Conservation (phyloP, 371 early-diverging fungal species). For the Apophysomyces trapeziformis region DNA sequence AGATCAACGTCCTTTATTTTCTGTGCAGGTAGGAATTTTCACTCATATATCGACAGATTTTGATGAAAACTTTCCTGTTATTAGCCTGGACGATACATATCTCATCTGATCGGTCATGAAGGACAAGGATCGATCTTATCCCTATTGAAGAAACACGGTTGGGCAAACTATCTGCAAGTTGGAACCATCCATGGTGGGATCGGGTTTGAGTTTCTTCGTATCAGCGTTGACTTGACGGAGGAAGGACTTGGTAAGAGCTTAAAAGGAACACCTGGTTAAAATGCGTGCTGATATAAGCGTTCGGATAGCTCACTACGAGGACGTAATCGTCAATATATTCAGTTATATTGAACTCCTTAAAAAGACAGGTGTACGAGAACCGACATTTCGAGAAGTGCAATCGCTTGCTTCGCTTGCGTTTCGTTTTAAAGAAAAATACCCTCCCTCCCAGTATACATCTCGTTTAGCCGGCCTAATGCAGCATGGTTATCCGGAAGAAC, state of each 20-base stretch:
- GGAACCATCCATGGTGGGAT: slow-evolving; percentile 69
- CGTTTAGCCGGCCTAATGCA: slow-evolving; percentile 68
- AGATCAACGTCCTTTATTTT: slow-evolving; percentile 66
- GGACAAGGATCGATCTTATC: slow-evolving; percentile 88
- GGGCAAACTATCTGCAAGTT: slow-evolving; percentile 83
- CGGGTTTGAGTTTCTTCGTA: slow-evolving; percentile 82
- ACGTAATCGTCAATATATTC: slow-evolving; percentile 81
- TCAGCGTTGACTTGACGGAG: slow-evolving; percentile 83
- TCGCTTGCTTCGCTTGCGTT: slow-evolving; percentile 74
- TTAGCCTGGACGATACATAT: slow-evolving; percentile 73
- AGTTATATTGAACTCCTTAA: slow-evolving; percentile 86
- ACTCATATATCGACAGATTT: not conserved
- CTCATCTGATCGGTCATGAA: slow-evolving; percentile 84
- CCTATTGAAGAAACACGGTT: slow-evolving; percentile 80
- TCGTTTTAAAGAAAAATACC: slow-evolving; percentile 85
- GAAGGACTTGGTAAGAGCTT: slow-evolving; percentile 69
- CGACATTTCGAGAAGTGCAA: slow-evolving; percentile 79
- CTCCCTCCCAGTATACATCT: slow-evolving; percentile 63
- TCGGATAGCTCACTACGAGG: slow-evolving; percentile 64
- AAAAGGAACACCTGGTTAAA: slow-evolving; percentile 13
- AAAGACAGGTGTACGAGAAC: slow-evolving; percentile 69
- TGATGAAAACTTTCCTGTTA: not conserved
- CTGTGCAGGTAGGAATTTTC: slow-evolving; percentile 47
- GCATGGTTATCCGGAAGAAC: slow-evolving; percentile 68
- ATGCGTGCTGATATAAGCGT: slow-evolving; percentile 24